These are phyloP conservation scores for Karstenula rhodostoma DNA, from an alignment of 2,329 filamentous ascomycete genomes.

Conservation along the genomic window DNA sequence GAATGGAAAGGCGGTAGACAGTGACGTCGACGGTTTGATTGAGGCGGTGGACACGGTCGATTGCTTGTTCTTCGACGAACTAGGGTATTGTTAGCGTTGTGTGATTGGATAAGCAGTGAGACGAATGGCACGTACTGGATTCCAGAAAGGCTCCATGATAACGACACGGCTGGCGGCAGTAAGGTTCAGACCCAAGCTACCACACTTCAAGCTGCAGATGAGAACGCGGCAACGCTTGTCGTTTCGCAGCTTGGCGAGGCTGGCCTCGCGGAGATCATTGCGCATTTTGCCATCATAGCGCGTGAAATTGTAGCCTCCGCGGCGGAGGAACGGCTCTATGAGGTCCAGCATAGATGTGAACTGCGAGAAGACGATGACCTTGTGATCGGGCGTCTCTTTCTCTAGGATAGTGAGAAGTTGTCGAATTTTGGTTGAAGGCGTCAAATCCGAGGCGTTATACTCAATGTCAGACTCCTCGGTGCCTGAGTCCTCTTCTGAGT, in stretches of 20 bases:
- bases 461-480: slow-evolving; percentile 50
- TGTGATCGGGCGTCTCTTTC: slow-evolving; percentile 81
- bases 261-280: slow-evolving; percentile 90
- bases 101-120: slow-evolving; percentile 5
- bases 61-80: slow-evolving; percentile 98
- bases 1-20: slow-evolving; percentile 92
- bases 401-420: slow-evolving; percentile 82
- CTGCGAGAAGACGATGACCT: slow-evolving; percentile 98
- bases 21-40: slow-evolving; percentile 95
- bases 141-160: slow-evolving; percentile 98
- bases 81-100: slow-evolving; percentile 44
- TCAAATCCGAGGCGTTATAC: slow-evolving; percentile 57
- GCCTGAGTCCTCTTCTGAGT: slow-evolving; percentile 55
- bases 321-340: slow-evolving; percentile 86
- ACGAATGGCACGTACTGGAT: slow-evolving; percentile 69
- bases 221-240: slow-evolving; percentile 80
- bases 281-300: slow-evolving; percentile 96
- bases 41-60: slow-evolving; percentile 97
- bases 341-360: slow-evolving; percentile 99
- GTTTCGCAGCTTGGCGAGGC: slow-evolving; percentile 77
- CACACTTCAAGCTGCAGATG: slow-evolving; percentile 93
- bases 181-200: slow-evolving; percentile 89
- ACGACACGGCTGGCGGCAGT: slow-evolving; percentile 93
- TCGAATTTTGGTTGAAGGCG: slow-evolving; percentile 88
- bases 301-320: slow-evolving; percentile 77